phyloP scores from a whole-genome alignment of 768 basidiomycete species.

The Mycena kentingensis region DNA sequence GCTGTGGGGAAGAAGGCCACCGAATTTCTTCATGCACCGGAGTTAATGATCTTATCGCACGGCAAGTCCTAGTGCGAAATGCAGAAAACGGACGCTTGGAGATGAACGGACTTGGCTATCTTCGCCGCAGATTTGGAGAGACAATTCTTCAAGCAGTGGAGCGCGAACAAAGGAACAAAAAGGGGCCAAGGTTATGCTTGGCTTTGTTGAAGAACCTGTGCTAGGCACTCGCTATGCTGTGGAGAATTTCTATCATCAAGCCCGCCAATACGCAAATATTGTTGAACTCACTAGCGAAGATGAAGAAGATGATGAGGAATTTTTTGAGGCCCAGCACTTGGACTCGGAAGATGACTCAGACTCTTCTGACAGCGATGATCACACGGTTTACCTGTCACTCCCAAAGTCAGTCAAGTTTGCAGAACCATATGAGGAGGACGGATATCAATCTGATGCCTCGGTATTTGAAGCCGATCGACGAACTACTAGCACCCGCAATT shows the following conservation, averaged over 20 bases:
- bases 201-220: too few relatives aligned
- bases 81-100: background rate
- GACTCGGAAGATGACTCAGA: too few relatives aligned
- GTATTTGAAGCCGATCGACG: slow-evolving; percentile 3
- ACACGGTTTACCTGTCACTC: too few relatives aligned
- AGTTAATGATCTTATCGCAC: background rate
- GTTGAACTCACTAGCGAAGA: too few relatives aligned
- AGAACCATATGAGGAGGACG: background rate
- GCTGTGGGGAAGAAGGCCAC: background rate
- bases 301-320: too few relatives aligned
- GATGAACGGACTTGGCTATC: background rate
- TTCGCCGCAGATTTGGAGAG: background rate
- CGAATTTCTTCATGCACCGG: background rate
- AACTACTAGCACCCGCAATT: background rate
- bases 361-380: too few relatives aligned
- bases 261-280: too few relatives aligned
- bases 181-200: too few relatives aligned
- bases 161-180: background rate
- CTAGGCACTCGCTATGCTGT: too few relatives aligned
- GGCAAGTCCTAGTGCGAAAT: background rate
- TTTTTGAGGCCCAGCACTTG: too few relatives aligned
- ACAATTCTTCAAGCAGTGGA: background rate
- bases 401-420: background rate
- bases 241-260: too few relatives aligned
- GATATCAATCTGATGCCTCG: background rate